Conservation (phyloP, 2,329 filamentous ascomycete species). For the Gaeumannomyces sp. region DNA sequence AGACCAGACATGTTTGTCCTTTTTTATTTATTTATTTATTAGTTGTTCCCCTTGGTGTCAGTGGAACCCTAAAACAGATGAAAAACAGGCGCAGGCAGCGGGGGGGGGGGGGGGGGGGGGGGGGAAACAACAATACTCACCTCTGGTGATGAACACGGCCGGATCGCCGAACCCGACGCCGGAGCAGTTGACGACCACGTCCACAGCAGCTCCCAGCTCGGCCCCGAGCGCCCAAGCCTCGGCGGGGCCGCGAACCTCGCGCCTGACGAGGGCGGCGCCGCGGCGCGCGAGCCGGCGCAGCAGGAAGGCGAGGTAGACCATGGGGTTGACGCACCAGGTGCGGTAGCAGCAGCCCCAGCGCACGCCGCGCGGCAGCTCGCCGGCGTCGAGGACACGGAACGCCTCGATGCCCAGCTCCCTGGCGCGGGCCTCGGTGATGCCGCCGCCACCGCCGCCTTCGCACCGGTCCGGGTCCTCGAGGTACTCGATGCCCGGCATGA, state of each 20-base stretch:
- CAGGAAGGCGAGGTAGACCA: slow-evolving; percentile 45
- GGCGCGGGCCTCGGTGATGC: slow-evolving; percentile 26
- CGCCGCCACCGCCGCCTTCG: slow-evolving; percentile 10
- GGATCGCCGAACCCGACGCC: slow-evolving; percentile 36
- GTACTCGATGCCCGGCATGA: slow-evolving; percentile 44
- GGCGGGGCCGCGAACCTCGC: slow-evolving; percentile 28
- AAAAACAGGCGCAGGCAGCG: background rate
- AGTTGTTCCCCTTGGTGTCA: background rate
- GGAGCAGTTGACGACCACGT: slow-evolving; percentile 38
- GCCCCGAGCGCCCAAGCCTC: slow-evolving; percentile 33
- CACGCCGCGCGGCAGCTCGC: slow-evolving; percentile 36
- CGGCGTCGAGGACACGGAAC: slow-evolving; percentile 29
- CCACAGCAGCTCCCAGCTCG: slow-evolving; percentile 20
- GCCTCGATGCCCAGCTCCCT: slow-evolving; percentile 29
- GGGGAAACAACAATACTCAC: slow-evolving; percentile 18
- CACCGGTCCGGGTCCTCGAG: slow-evolving; percentile 35
- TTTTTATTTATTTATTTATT: slow-evolving; percentile 3
- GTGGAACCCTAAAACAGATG: background rate
- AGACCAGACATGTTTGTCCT: slow-evolving; percentile 42
- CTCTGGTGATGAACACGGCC: slow-evolving; percentile 36
- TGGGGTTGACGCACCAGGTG: slow-evolving; percentile 49
- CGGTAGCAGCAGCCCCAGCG: slow-evolving; percentile 44
- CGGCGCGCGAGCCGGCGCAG: slow-evolving; percentile 33
- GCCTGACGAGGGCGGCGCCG: slow-evolving; percentile 29
- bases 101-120: background rate